Percentiles rank a stretch among this genome's conserved stretches.
These are phyloP conservation scores for Adiantum capillusveneris DNA, from an alignment of 75 land plant genomes.

Conservation along the genomic window DNA sequence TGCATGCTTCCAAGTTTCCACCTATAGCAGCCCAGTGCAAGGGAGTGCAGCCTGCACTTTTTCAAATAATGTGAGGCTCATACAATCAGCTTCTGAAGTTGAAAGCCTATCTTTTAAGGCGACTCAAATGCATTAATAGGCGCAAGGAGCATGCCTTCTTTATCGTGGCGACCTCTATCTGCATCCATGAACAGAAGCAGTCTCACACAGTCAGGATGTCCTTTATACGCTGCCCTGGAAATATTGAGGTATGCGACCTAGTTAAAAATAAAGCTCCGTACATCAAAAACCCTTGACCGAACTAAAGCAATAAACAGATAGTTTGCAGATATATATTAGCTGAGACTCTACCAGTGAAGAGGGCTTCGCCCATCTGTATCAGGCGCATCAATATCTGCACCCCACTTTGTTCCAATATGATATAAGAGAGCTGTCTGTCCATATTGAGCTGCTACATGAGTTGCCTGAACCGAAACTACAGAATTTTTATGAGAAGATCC, in stretches of 20 bases:
- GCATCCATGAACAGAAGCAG: slow-evolving; percentile 92
- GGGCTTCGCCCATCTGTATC: slow-evolving; percentile 98
- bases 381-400: slow-evolving; percentile 84
- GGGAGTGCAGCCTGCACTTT: slow-evolving; percentile 81
- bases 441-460: slow-evolving; percentile 97
- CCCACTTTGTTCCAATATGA: slow-evolving; percentile 88
- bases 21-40: slow-evolving; percentile 99
- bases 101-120: too few species aligned
- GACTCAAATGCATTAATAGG: too few species aligned
- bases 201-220: slow-evolving; percentile 88
- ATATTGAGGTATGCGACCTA: too few species aligned
- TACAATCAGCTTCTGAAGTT: too few species aligned
- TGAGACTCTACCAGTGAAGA: slow-evolving; percentile 84
- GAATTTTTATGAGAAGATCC: too few species aligned
- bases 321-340: too few species aligned
- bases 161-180: slow-evolving; percentile 73
- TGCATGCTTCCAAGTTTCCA: slow-evolving; percentile 96
- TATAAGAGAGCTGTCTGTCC: slow-evolving; percentile 90
- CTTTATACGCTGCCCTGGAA: slow-evolving; percentile 95
- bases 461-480: slow-evolving; percentile 73
- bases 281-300: too few species aligned
- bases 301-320: too few species aligned
- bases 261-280: too few species aligned
- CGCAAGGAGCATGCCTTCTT: slow-evolving; percentile 54
- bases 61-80: too few species aligned